Conservation (phyloP, 345 rosid genomes). For the Streptanthus diversifolius region DNA sequence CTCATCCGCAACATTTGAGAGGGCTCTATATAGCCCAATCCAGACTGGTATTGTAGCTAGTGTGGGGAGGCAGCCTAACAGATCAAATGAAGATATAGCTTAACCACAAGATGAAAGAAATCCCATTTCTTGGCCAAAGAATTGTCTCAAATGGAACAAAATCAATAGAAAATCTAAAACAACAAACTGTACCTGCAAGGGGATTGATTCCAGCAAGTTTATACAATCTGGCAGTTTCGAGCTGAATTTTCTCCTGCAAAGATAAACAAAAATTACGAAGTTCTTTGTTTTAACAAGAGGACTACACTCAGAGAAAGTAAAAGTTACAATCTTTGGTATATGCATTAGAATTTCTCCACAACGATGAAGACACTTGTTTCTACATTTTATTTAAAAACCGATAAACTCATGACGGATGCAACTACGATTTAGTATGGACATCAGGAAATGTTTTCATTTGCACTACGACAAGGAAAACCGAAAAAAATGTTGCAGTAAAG, state of each 20-base stretch:
- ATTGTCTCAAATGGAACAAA: not conserved
- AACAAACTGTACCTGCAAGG: conserved; percentile 57
- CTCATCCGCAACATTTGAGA: conserved; percentile 95
- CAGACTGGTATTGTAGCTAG: conserved; percentile 97
- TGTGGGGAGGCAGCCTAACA: conserved; percentile 84
- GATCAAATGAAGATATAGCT: conserved; percentile 5
- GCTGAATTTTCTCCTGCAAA: conserved; percentile 85
- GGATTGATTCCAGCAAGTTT: conserved; percentile 93
- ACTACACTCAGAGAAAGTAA: not conserved
- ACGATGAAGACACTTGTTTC: not conserved
- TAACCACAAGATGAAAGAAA: not conserved
- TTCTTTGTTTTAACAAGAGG: not conserved
- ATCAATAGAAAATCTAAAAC: not conserved
- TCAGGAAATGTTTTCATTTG: not conserved
- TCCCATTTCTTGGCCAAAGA: not conserved
- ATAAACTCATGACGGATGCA: not conserved
- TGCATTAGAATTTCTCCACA: not conserved
- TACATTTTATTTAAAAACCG: not conserved
- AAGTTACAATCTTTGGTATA: not conserved
- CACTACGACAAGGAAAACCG: not conserved
- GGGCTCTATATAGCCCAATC: conserved; percentile 98
- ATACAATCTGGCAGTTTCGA: conserved; percentile 91
- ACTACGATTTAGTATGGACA: not conserved
- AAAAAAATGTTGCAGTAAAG: not conserved
- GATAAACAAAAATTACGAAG: conserved; percentile 11